Base-by-base conservation (phyloP, 768 basidiomycete genomes). In the Collybia mongolica region DNA sequence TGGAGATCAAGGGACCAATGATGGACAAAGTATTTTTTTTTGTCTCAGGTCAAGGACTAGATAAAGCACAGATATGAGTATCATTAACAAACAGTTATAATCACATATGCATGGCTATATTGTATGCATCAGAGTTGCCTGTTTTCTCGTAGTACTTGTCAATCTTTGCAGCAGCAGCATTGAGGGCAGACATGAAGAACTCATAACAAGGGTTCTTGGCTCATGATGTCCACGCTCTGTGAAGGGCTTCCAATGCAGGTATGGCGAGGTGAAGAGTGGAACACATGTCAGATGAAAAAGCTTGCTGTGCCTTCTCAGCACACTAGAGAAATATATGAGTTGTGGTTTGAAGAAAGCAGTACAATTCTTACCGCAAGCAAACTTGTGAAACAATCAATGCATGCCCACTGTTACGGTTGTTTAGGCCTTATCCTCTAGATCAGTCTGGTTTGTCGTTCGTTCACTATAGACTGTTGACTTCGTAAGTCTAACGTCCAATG, bases 11-110 rank as follows among this genome's bases (percentile, higher is more conserved):
- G 49, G 5, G 48, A 29, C 65, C 65, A 70, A 46, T 66, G 48
- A 42, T 59, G 62, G 26, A 59, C 54, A 43, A 69, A 60, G 35
- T 67, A 55, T 7, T 5, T 32, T 20, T 53, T 43, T 40, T 66
- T 68, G 26, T 54, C 44, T 38, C 14, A 62, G 64, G 44, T 68
- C 28, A 3, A 68, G 54, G 18, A 66, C 64, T 65, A 44, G 7
- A n/a, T n/a, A 37, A 20, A 26, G 3, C 24, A 39, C 20, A 26
- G 9, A 6, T 44, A 6, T 44, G 17, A 44, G 24, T 12, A 17
- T 28, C 6, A n/a, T 6, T 44, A 18, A 29, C 26, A 11, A 6
- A 9, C 18, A 29, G n/a, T n/a, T 22, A 46, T 32, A n/a, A 7
- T 35, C 36, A 46, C 55, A 17, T 53, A 61, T 61, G 38, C 59